Base-by-base conservation (phyloP, 2,329 filamentous ascomycete genomes). In the Colletotrichum falcatum region DNA sequence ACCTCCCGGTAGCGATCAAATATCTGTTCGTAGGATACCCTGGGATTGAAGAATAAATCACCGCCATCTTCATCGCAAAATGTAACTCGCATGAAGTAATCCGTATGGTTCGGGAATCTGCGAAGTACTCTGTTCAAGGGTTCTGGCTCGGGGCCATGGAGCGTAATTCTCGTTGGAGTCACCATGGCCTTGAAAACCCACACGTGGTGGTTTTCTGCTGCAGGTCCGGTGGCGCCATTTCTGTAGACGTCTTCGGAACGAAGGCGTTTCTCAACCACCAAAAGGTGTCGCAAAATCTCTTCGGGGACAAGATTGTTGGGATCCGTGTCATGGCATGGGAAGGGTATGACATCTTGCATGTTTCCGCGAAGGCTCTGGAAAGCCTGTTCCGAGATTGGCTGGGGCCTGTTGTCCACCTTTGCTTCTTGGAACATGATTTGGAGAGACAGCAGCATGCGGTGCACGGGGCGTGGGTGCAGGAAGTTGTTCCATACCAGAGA, bases 21-120 rank as follows among this genome's bases (percentile, higher is more conserved):
- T 11, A 94, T 83, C 0, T 73, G 53, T 0, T 88, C 83, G 42
- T 82, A 80, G 28, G 78, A 78, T 0, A 87, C 77, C 6, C 79
- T 82, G 1, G 85, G 78, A 67, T 90, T 90, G 77, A 88, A 90
- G 23, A 82, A 83, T 0, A 96, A 77, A 23, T 88, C 86, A 30
- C 89, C 84, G 0, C 91, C 91, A 75, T 92, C 88, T 76, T 97
- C 93, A 56, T 96, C 93, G 37, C 85, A 85, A 74, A 96, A 94
- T 8, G 89, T 86, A 0, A 95, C 91, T 0, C 93, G 87, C 0
- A 93, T 76, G 74, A 94, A 94, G 74, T 86, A 84, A 55, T 92
- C 88, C 1, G 85, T 85, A 65, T 90, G 83, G 0, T 86, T 75
- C 0, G 84, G 78, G 72, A 90, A 93, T 72, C 88, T 88, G n/a